Base-by-base conservation (phyloP, 2,329 filamentous ascomycete genomes). In the Neonectria punicea region DNA sequence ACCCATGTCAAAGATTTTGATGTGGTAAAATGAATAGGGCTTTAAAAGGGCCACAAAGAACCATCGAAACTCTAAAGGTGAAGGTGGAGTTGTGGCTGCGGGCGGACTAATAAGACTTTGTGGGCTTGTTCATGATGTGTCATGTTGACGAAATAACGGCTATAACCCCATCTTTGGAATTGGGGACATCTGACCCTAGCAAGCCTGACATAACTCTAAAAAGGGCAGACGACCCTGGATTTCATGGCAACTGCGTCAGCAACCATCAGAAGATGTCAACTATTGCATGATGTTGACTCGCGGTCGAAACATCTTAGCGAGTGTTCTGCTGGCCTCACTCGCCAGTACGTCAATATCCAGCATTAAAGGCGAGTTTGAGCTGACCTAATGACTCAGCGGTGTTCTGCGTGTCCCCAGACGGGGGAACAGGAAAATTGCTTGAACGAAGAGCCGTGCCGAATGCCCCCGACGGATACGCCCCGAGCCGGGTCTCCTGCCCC, bases 401-500 rank as follows among this genome's bases (percentile, higher is more conserved):
- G 36, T 16, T 39, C 2, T 22, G 30, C 14, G n/a, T n/a, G 32
- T 39, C 51, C 8, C 2, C 11, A 41, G 34, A 28, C 3, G 11
- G 9, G 9, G 18, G 14, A 32, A 14, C 3, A 6, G 6, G 25
- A 32, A 16, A 4, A 13, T 6, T 36, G 4, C n/a, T 53, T n/a
- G 11, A 36, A 25, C 3, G 30, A 28, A 64, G 62, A 41, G 67
- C 54, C 3, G n/a, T 25, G 25, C 41, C 65, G 34, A 22, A 58
- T 20, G 65, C 65, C 36, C 65, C 67, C 13, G 39, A 66, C 46
- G 65, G 67, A 11, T 69, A 69, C 10, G 44, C 58, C 7, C 65
- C 67, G 5, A 28, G 5, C 22, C 18, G 16, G n/a, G 51, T 68
- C 34, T 39, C 61, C 28, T 68, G 65, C 25, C 67, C 65, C 2